Conservation (phyloP, 768 basidiomycete species). For the Daedaleopsis sinensis region DNA sequence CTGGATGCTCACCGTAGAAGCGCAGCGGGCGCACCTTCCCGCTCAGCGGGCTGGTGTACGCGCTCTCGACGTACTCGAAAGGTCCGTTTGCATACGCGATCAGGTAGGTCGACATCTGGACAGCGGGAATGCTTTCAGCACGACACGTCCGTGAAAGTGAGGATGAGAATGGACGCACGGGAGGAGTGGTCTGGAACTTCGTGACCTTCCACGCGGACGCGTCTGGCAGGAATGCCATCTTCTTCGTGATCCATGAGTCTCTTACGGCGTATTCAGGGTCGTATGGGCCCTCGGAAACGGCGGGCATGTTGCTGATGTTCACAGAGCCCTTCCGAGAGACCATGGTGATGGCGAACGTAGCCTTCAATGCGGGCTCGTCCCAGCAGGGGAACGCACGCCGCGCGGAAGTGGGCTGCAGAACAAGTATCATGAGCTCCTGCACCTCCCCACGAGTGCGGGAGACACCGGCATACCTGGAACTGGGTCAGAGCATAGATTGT, state of each 20-base stretch:
- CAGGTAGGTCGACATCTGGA: constrained; percentile 82
- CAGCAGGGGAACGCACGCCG: constrained; percentile 86
- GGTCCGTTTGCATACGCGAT: constrained; percentile 88
- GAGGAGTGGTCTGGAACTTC: constrained; percentile 79
- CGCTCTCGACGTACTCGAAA: constrained; percentile 75
- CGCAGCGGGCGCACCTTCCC: constrained; percentile 82
- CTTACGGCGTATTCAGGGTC: constrained; percentile 31
- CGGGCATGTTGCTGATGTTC: constrained; percentile 89
- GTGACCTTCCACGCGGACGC: constrained; percentile 74
- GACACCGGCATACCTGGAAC: constrained; percentile 61
- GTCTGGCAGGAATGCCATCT: constrained; percentile 39
- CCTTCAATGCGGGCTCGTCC: constrained; percentile 93
- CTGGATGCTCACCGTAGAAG: constrained; percentile 62
- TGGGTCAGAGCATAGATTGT: constrained; percentile 84
- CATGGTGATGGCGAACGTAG: constrained; percentile 79
- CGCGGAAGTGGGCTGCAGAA: constrained; percentile 76
- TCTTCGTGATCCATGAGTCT: constrained; percentile 30
- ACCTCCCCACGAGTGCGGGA: neutral
- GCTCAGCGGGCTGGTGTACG: constrained; percentile 79
- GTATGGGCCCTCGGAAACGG: constrained; percentile 58
- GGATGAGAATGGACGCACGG: constrained; percentile 35
- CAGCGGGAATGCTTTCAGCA: neutral
- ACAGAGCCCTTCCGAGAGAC: constrained; percentile 75
- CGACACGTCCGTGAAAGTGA: neutral
- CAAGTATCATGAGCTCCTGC: too few relatives aligned